phyloP scores from a whole-genome alignment of 495 filamentous ascomycete species.

The Hypomontagnella monticulosa region DNA sequence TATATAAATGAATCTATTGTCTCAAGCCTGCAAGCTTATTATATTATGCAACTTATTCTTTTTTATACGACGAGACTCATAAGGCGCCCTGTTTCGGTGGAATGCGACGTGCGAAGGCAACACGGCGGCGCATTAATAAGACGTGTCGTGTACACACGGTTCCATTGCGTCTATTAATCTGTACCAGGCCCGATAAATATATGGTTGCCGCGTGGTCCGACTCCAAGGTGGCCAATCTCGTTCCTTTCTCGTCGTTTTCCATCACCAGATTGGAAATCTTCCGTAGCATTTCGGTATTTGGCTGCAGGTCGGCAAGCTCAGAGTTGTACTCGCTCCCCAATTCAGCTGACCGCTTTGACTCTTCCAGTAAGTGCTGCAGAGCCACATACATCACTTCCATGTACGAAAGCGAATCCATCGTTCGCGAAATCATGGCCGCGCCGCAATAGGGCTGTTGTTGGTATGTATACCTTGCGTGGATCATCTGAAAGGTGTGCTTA shows the following conservation, averaged over 20 bases:
- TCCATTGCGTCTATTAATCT: slow-evolving; percentile 6
- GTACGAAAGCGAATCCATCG: background rate
- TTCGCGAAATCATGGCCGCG: no score
- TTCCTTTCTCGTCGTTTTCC: background rate
- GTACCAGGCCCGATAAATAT: background rate
- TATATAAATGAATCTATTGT: no score
- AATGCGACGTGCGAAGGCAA: background rate
- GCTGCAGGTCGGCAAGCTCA: slow-evolving; percentile 6
- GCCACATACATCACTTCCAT: slow-evolving; percentile 3
- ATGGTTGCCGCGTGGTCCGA: slow-evolving; percentile 19
- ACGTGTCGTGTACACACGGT: slow-evolving; percentile 2
- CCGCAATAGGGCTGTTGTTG: no score
- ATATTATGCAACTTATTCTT: no score
- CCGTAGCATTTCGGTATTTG: slow-evolving; percentile 15
- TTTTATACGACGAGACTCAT: background rate
- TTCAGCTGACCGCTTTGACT: slow-evolving; percentile 16
- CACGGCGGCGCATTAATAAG: background rate
- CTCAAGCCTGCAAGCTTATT: no score
- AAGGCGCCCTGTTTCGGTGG: background rate
- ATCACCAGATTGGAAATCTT: background rate
- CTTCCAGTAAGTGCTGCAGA: background rate
- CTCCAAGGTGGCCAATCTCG: background rate
- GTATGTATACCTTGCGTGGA: no score
- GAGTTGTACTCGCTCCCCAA: background rate
- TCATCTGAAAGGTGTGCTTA: no score